Percentiles rank a stretch among this genome's conserved stretches.
These are phyloP conservation scores for Peniophora sp. DNA, from an alignment of 1,284 basidiomycete species.

Conservation along the genomic window DNA sequence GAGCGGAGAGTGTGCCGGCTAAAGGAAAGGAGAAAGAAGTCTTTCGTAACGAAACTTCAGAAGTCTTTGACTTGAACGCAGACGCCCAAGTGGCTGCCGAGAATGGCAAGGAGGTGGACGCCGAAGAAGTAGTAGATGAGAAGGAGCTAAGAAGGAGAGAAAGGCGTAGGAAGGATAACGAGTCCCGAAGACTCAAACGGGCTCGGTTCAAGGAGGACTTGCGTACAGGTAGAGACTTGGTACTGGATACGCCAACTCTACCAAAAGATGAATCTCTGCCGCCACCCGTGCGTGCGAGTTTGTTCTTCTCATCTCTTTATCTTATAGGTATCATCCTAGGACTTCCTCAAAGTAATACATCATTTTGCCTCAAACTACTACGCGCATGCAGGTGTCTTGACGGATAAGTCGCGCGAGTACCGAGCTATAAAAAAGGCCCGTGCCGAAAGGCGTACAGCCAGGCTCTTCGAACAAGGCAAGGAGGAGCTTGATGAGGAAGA, in stretches of 20 bases:
- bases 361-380: conserved; percentile 59
- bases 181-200: conserved; percentile 26
- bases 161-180: conserved; percentile 7
- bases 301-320: not conserved
- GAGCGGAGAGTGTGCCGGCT: conserved; percentile 12
- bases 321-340: conserved; percentile 31
- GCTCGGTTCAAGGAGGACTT: conserved; percentile 31
- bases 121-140: conserved; percentile 7
- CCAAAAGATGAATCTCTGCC: conserved; percentile 21
- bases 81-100: too few relatives aligned
- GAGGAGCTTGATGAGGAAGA: conserved; percentile 11
- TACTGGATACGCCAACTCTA: conserved; percentile 1
- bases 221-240: conserved; percentile 21
- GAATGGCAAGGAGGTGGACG: conserved; percentile 5
- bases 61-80: too few relatives aligned
- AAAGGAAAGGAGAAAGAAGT: too few relatives aligned
- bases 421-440: conserved; percentile 31
- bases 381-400: conserved; percentile 47
- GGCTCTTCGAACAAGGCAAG: conserved; percentile 6
- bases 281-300: conserved; percentile 34
- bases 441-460: conserved; percentile 3
- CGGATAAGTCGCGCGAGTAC: conserved; percentile 39
- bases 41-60: too few relatives aligned
- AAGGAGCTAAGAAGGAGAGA: conserved; percentile 10
- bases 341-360: conserved; percentile 64